Percentiles rank a stretch among this genome's conserved stretches.
These are phyloP conservation scores for Alternaria alternata DNA, from an alignment of 2,329 filamentous ascomycete genomes.

Conservation along the genomic window DNA sequence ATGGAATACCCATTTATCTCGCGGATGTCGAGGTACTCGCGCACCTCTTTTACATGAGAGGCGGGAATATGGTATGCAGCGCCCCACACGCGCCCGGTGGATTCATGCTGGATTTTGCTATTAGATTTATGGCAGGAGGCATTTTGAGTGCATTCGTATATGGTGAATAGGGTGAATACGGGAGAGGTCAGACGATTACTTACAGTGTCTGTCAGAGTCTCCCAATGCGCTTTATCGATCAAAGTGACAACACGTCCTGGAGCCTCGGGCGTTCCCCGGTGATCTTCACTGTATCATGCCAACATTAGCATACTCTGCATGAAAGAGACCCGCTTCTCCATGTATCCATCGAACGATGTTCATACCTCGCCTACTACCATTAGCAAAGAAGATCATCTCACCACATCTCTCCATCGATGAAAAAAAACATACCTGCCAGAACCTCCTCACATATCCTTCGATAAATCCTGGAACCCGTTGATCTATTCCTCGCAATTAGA, in stretches of 20 bases:
- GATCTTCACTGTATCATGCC: constrained; percentile 75
- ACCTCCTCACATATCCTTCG: constrained; percentile 89
- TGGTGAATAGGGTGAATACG: constrained; percentile 41
- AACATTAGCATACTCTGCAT: constrained; percentile 1
- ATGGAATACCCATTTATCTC: constrained; percentile 98
- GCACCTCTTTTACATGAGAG: constrained; percentile 78
- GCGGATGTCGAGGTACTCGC: constrained; percentile 89
- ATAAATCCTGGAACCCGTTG: constrained; percentile 87
- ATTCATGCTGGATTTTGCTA: constrained; percentile 45
- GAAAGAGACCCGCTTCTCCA: background rate
- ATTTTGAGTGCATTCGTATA: too few species aligned
- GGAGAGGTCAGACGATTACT: constrained; percentile 6
- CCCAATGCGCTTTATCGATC: constrained; percentile 85
- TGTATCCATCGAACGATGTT: background rate
- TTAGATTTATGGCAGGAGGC: background rate
- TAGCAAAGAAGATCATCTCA: background rate
- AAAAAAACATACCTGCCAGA: constrained; percentile 84
- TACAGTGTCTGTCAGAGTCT: constrained; percentile 72
- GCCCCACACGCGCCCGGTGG: constrained; percentile 80
- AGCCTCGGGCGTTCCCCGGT: constrained; percentile 85
- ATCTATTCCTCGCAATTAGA: constrained; percentile 72
- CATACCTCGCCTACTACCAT: constrained; percentile 45
- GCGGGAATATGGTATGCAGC: constrained; percentile 86
- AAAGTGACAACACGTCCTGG: constrained; percentile 94
- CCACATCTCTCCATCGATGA: background rate